Percentiles rank a stretch among this genome's conserved stretches.
These are phyloP conservation scores for Trichoderma atrobrunneum DNA, from an alignment of 2,329 filamentous ascomycete species.

Conservation along the genomic window DNA sequence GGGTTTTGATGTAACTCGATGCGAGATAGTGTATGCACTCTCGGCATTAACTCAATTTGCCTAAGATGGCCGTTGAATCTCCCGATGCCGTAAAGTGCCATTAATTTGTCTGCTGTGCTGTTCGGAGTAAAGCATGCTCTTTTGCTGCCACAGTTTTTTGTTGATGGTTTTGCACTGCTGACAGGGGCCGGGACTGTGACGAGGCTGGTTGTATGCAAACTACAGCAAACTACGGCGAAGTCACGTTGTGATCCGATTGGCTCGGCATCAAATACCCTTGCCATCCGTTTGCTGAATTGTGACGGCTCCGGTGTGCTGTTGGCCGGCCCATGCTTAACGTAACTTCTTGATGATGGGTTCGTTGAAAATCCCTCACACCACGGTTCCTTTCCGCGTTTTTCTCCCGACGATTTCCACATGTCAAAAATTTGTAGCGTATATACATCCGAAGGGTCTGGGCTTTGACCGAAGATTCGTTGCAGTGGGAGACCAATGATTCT, in stretches of 20 bases:
- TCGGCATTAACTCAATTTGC: not conserved
- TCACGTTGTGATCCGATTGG: not conserved
- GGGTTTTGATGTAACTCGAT: not conserved
- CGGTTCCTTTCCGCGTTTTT: not conserved
- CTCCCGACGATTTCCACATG: not conserved
- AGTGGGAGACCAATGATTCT: not conserved
- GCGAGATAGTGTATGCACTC: not conserved
- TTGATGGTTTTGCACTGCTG: not conserved
- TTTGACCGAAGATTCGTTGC: not conserved
- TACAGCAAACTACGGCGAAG: not conserved
- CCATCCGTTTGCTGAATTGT: not conserved
- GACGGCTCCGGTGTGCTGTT: not conserved
- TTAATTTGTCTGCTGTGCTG: not conserved
- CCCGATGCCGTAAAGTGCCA: not conserved
- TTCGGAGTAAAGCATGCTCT: not conserved
- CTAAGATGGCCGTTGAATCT: not conserved
- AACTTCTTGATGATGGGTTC: not conserved
- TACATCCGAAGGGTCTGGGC: not conserved
- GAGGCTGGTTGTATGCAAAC: not conserved
- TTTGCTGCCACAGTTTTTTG: not conserved
- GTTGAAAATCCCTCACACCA: not conserved
- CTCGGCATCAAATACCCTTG: not conserved
- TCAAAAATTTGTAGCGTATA: not conserved
- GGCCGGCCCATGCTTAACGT: not conserved
- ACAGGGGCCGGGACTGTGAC: not conserved